Evolutionary conservation across 2,329 filamentous ascomycete species (phyloP).

Genomic region (Pseudogymnoascus sp.): DNA sequence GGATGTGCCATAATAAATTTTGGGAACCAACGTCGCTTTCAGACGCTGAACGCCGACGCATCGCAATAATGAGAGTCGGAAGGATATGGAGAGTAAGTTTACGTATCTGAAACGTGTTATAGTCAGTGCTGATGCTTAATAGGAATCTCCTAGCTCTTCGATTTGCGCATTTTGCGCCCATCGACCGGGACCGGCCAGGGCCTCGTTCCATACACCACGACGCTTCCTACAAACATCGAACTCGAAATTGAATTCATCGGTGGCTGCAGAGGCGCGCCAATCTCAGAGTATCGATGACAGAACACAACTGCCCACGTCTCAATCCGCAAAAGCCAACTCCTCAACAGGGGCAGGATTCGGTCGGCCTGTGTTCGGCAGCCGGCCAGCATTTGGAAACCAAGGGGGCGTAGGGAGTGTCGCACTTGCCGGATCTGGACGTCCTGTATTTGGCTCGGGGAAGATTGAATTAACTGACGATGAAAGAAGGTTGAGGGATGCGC

Average conservation of each 20-base stretch:
- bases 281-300: neutral
- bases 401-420: neutral
- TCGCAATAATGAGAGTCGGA: constrained; percentile 25
- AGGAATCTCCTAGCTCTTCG: constrained; percentile 25
- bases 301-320: neutral
- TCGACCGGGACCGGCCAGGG: constrained; percentile 24
- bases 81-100: constrained; percentile 24
- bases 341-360: constrained; percentile 15
- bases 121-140: neutral
- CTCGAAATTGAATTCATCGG: constrained; percentile 2
- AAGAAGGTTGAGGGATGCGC: constrained; percentile 13
- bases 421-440: neutral
- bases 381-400: constrained; percentile 10
- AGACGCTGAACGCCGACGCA: constrained; percentile 9
- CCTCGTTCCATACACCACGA: constrained; percentile 25
- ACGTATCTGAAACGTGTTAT: neutral
- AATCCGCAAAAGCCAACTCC: neutral
- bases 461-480: constrained; percentile 2
- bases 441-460: constrained; percentile 4
- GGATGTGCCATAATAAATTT: constrained; percentile 11
- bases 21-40: constrained; percentile 12
- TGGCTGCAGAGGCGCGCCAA: neutral
- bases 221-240: constrained; percentile 28
- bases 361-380: constrained; percentile 11
- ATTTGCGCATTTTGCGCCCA: constrained; percentile 30